These are phyloP conservation scores for Schizochytrium sp. DNA, from an alignment of 108 stramenopile species.

Conservation along the genomic window DNA sequence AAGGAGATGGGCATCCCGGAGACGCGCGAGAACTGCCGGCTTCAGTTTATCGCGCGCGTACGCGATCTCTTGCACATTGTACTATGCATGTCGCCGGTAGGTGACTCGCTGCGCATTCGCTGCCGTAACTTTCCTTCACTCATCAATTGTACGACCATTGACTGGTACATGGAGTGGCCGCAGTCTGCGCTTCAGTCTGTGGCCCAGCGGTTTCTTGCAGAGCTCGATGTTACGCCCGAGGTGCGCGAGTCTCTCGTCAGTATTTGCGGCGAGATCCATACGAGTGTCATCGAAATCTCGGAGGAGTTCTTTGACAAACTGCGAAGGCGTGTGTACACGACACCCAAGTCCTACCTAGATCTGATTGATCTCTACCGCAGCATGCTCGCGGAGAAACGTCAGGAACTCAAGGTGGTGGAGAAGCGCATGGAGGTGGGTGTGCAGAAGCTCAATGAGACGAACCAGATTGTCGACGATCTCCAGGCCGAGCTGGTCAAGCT, in stretches of 20 bases:
- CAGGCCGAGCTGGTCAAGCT: constrained; percentile 44
- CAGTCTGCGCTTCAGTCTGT: constrained; percentile 49
- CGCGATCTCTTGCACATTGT: constrained; percentile 55
- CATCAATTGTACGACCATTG: constrained; percentile 61
- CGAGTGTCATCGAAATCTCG: constrained; percentile 29
- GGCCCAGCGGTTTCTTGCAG: constrained; percentile 42
- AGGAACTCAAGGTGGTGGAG: constrained; percentile 29
- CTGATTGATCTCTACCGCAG: constrained; percentile 51
- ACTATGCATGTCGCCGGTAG: constrained; percentile 55
- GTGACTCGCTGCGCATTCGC: constrained; percentile 52
- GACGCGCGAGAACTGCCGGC: constrained; percentile 48
- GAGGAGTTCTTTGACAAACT: constrained; percentile 52
- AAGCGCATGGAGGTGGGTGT: constrained; percentile 52
- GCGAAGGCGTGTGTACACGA: constrained; percentile 53
- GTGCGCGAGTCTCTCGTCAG: constrained; percentile 26
- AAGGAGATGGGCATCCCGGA: constrained; percentile 51
- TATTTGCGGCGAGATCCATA: constrained; percentile 51
- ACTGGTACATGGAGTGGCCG: constrained; percentile 58
- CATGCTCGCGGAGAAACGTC: constrained; percentile 40
- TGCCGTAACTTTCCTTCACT: constrained; percentile 56
- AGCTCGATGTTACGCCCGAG: constrained; percentile 17
- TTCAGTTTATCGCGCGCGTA: constrained; percentile 42
- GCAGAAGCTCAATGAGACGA: constrained; percentile 52
- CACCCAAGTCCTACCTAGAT: constrained; percentile 61
- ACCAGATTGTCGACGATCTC: constrained; percentile 46